Evolutionary conservation across 371 early-diverging fungal genomes (phyloP).

Genomic region (Coemansia sp.): DNA sequence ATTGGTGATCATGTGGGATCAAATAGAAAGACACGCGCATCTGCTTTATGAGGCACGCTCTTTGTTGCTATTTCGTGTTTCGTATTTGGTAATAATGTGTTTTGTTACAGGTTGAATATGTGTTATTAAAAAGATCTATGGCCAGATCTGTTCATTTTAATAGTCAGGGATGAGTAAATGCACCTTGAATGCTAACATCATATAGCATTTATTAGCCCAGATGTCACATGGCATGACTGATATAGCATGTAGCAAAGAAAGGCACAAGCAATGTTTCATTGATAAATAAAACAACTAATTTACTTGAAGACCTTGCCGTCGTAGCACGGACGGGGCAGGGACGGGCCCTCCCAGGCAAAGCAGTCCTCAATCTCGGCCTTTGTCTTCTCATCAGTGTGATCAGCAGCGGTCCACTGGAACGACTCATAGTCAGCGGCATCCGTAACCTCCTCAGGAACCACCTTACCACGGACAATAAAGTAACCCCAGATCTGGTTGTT

Average conservation of each 20-base stretch:
- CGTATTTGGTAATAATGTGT: neutral
- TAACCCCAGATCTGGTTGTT: slow-evolving; percentile 89
- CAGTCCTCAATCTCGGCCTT: slow-evolving; percentile 59
- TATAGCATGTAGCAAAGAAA: no score
- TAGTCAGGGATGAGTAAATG: neutral
- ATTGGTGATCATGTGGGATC: no score
- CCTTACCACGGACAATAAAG: slow-evolving; percentile 91
- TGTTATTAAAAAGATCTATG: no score
- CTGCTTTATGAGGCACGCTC: neutral
- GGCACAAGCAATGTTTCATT: neutral
- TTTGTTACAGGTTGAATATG: no score
- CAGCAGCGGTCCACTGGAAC: slow-evolving; percentile 79
- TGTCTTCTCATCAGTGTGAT: slow-evolving; percentile 61
- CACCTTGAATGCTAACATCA: neutral
- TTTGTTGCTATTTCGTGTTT: neutral
- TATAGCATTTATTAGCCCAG: neutral
- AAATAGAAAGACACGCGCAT: neutral
- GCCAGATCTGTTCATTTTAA: no score
- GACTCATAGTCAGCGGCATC: slow-evolving; percentile 90
- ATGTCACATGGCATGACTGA: no score
- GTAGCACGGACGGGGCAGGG: slow-evolving; percentile 54
- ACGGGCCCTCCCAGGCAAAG: slow-evolving; percentile 63
- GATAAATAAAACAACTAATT: neutral
- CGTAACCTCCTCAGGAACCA: slow-evolving; percentile 78
- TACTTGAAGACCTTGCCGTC: slow-evolving; percentile 84